phyloP scores from a whole-genome alignment of 169 alveolate species.

The Miamiensis avidus region DNA sequence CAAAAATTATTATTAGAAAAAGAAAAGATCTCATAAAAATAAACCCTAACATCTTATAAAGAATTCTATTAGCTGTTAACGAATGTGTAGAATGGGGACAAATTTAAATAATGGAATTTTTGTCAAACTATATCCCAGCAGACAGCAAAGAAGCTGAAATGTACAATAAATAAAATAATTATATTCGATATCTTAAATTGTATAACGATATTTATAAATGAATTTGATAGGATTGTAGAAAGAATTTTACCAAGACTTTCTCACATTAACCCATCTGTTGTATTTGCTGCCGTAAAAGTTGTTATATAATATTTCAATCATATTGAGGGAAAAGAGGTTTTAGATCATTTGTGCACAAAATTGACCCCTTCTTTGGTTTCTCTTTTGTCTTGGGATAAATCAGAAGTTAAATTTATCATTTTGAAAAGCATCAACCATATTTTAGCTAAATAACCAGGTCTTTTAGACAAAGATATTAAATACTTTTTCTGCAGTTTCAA shows the following conservation, averaged over 20 bases:
- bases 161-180: not conserved
- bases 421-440: slow-evolving; percentile 95
- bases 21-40: slow-evolving; percentile 21
- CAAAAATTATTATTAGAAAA: slow-evolving; percentile 1
- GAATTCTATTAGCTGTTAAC: slow-evolving; percentile 35
- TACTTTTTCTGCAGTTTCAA: slow-evolving; percentile 97
- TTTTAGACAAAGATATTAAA: slow-evolving; percentile 94
- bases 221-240: slow-evolving; percentile 81
- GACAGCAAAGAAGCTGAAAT: slow-evolving; percentile 93
- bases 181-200: not conserved
- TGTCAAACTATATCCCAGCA: slow-evolving; percentile 91
- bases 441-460: slow-evolving; percentile 93
- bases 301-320: slow-evolving; percentile 85
- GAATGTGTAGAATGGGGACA: slow-evolving; percentile 52
- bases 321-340: slow-evolving; percentile 88
- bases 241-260: slow-evolving; percentile 96
- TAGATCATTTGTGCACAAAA: slow-evolving; percentile 85
- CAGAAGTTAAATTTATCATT: slow-evolving; percentile 96
- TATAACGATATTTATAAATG: not conserved
- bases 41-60: slow-evolving; percentile 23
- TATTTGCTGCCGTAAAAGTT: slow-evolving; percentile 84
- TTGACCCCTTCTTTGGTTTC: slow-evolving; percentile 97
- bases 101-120: slow-evolving; percentile 94
- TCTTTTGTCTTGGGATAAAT: slow-evolving; percentile 93
- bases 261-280: slow-evolving; percentile 98